Base-by-base conservation (phyloP, 164 flowering plant genomes). In the Berberis vulgaris region DNA sequence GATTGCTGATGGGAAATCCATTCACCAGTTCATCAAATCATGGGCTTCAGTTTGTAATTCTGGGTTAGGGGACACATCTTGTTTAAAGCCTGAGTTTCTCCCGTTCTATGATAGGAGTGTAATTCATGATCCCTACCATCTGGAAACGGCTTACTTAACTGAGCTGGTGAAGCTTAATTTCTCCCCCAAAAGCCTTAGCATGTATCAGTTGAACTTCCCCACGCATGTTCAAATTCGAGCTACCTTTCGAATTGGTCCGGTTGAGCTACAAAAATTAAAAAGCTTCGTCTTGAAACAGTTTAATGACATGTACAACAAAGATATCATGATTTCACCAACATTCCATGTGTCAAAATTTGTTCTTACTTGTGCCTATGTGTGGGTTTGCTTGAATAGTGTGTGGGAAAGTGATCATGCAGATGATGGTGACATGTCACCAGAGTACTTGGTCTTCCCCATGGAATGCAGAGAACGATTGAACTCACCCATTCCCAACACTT, bases 11-110 rank as follows among this genome's bases (percentile, higher is more conserved):
- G 85, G 76, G 0, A 69, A 57, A n/a, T 2, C 69, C 6, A 39
- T 68, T 11, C 47, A 45, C 59, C 57, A 62, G 10, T 80, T 82
- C 63, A 45, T 81, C 11, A 75, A 65, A 53, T 57, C 77, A 4
- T 85, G 89, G 89, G 78, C 85, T 1, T 70, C 76, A 1, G 58
- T 73, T 3, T 58, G 54, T 47, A 59, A 60, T 53, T 7, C 45
- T 0, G 70, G 61, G 45, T 26, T 26, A 26, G 49, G 41, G 2
- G 63, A 67, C 44, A 43, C 60, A 8, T 49, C 13, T 11, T 26
- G 26, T 26, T 26, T 44, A 9, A 40, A 41, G 9, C 50, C 45
- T 3, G 55, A 50, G 2, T 39, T 45, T 0, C 39, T 59, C 2
- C 77, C 71, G 2, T 57, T 54, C 62, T 69, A 59, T 11, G 78